Evolutionary conservation across 257 asterid genomes (phyloP).

Genomic region (Penstemon davidsonii): DNA sequence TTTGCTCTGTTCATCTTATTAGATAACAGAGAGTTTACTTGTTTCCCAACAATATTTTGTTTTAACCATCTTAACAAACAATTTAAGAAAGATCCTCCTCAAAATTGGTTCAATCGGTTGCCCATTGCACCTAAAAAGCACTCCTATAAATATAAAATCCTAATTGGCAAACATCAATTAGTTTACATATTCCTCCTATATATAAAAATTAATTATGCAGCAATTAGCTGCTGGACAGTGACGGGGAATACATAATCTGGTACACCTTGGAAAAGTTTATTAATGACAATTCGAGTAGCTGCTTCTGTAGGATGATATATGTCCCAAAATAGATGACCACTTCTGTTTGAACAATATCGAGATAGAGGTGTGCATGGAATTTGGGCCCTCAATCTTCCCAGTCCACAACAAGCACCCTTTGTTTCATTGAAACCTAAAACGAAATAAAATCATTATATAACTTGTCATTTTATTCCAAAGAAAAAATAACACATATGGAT

Average conservation of each 20-base stretch:
- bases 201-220: slow-evolving; percentile 13
- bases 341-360: slow-evolving; percentile 50
- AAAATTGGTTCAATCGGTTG: too few relatives aligned
- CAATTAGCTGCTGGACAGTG: slow-evolving; percentile 51
- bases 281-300: slow-evolving; percentile 44
- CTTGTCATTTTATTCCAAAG: too few relatives aligned
- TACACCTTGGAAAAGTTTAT: slow-evolving; percentile 36
- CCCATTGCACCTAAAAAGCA: too few relatives aligned
- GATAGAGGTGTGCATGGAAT: slow-evolving; percentile 72
- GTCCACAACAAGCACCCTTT: slow-evolving; percentile 79
- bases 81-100: too few relatives aligned
- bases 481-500: too few relatives aligned
- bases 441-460: neutral
- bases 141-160: too few relatives aligned
- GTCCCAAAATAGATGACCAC: slow-evolving; percentile 71
- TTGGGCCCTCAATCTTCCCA: slow-evolving; percentile 62
- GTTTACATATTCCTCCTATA: too few relatives aligned
- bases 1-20: too few relatives aligned
- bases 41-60: too few relatives aligned
- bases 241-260: slow-evolving; percentile 44
- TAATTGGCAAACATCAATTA: too few relatives aligned
- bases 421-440: slow-evolving; percentile 59
- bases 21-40: too few relatives aligned
- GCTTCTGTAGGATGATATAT: slow-evolving; percentile 79
- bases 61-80: too few relatives aligned